Evolutionary conservation across 2,329 filamentous ascomycete genomes (phyloP).

Genomic region (Penicillium italicum): DNA sequence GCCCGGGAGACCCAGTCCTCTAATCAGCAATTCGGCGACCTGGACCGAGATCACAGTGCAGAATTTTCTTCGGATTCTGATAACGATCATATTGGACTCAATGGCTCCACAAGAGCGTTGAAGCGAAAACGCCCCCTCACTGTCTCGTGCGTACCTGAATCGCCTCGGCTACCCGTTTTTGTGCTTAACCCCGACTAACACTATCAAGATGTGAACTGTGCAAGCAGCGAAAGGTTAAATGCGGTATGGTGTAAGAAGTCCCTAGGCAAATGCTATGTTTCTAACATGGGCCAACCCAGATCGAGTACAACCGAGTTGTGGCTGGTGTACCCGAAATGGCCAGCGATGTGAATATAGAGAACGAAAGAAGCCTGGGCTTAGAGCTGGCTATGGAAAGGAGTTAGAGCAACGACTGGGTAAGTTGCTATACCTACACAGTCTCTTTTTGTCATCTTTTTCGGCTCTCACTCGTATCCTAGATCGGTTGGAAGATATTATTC

Average conservation of each 20-base stretch:
- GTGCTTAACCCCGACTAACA: slow-evolving; percentile 19
- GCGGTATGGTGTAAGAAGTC: slow-evolving; percentile 33
- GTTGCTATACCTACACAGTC: background rate
- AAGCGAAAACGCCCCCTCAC: slow-evolving; percentile 40
- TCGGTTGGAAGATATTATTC: slow-evolving; percentile 63
- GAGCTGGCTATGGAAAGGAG: slow-evolving; percentile 67
- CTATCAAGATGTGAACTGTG: slow-evolving; percentile 41
- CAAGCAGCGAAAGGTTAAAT: slow-evolving; percentile 47
- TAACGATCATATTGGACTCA: slow-evolving; percentile 26
- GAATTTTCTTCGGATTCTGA: slow-evolving; percentile 40
- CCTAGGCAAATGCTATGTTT: background rate
- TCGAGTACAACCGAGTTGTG: slow-evolving; percentile 59
- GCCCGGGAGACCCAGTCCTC: slow-evolving; percentile 23
- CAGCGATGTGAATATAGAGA: slow-evolving; percentile 67
- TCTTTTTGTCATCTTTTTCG: background rate
- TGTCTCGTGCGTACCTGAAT: slow-evolving; percentile 35
- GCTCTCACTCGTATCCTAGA: slow-evolving; percentile 41
- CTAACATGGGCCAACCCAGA: slow-evolving; percentile 32
- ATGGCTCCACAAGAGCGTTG: slow-evolving; percentile 30
- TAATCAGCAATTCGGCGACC: slow-evolving; percentile 21
- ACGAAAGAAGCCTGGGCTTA: slow-evolving; percentile 64
- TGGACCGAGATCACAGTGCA: slow-evolving; percentile 32
- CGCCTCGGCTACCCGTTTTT: background rate
- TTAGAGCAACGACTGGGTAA: slow-evolving; percentile 63
- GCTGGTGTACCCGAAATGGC: slow-evolving; percentile 67